A percentile compares a stretch with the other conserved stretches of the same genome.
Evolutionary conservation across 2,329 filamentous ascomycete genomes (phyloP).

Genomic region (Alternaria burnsii): DNA sequence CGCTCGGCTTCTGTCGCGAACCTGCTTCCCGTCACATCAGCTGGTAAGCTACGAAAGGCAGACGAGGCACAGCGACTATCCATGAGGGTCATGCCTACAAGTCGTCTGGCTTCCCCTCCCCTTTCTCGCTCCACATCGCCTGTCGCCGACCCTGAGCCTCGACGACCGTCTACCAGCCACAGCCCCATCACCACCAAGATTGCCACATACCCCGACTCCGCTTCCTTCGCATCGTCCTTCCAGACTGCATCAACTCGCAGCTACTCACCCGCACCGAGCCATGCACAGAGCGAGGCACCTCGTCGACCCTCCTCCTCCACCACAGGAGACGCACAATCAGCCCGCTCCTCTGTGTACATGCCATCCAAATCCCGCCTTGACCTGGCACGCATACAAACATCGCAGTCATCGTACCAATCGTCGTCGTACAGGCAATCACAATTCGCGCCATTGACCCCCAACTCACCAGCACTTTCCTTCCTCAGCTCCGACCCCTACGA

Average conservation of each 20-base stretch:
- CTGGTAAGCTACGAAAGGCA: constrained; percentile 39
- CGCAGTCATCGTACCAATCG: constrained; percentile 28
- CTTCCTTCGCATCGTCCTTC: constrained; percentile 36
- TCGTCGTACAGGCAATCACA: constrained; percentile 22
- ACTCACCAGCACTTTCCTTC: constrained; percentile 47
- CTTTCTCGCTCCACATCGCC: constrained; percentile 37
- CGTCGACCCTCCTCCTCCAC: constrained; percentile 35
- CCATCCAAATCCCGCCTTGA: constrained; percentile 26
- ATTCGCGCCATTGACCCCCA: constrained; percentile 38
- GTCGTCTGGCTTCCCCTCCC: constrained; percentile 16
- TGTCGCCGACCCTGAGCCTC: constrained; percentile 29
- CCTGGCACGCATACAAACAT: constrained; percentile 27
- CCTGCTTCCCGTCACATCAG: constrained; percentile 36
- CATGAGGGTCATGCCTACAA: constrained; percentile 29
- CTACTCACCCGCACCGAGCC: constrained; percentile 33
- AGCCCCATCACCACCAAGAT: constrained; percentile 32
- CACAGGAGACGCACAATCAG: constrained; percentile 20
- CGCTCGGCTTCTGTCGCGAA: constrained; percentile 48
- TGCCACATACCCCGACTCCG: constrained; percentile 31
- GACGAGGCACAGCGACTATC: constrained; percentile 40
- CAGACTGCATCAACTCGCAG: constrained; percentile 36
- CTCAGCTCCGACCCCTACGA: constrained; percentile 51
- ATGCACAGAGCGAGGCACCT: constrained; percentile 28
- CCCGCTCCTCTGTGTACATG: constrained; percentile 42
- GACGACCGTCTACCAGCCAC: constrained; percentile 43